A percentile compares a stretch with the other conserved stretches of the same genome.
Evolutionary conservation across 148 eudicot species (phyloP).

Genomic region (Talinum fruticosum): DNA sequence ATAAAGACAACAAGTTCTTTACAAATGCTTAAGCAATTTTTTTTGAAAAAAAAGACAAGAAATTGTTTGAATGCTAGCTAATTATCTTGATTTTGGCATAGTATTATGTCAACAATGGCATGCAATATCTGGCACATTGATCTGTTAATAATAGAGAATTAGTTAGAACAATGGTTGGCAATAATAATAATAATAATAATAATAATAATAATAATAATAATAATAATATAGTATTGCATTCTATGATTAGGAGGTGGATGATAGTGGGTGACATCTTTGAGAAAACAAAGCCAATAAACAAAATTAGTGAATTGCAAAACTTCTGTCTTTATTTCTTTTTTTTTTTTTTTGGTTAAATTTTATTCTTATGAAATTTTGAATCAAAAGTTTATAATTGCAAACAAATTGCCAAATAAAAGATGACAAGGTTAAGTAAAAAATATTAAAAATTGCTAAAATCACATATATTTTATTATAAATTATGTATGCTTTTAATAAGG

Average conservation of each 20-base stretch:
- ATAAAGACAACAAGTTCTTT: too few relatives aligned
- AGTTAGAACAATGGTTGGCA: constrained; percentile 12
- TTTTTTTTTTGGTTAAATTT: neutral
- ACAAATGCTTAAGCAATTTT: too few relatives aligned
- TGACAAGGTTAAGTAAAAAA: too few relatives aligned
- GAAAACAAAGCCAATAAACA: neutral
- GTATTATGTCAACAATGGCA: neutral
- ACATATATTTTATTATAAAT: too few relatives aligned
- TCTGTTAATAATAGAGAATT: neutral
- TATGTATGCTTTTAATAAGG: too few relatives aligned
- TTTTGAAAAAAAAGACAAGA: too few relatives aligned
- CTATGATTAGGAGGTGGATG: neutral
- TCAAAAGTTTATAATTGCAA: too few relatives aligned
- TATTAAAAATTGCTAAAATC: too few relatives aligned
- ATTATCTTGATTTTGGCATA: neutral
- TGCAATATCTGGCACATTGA: neutral
- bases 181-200: constrained; percentile 13
- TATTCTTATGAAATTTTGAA: neutral
- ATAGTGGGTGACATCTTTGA: neutral
- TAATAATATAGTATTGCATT: neutral
- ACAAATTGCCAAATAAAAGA: too few relatives aligned
- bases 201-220: constrained; percentile 18
- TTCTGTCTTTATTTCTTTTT: neutral
- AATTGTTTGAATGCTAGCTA: neutral
- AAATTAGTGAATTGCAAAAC: constrained; percentile 16